Evolutionary conservation across 441 rosid species (phyloP).

Genomic region (Melastoma candidum): DNA sequence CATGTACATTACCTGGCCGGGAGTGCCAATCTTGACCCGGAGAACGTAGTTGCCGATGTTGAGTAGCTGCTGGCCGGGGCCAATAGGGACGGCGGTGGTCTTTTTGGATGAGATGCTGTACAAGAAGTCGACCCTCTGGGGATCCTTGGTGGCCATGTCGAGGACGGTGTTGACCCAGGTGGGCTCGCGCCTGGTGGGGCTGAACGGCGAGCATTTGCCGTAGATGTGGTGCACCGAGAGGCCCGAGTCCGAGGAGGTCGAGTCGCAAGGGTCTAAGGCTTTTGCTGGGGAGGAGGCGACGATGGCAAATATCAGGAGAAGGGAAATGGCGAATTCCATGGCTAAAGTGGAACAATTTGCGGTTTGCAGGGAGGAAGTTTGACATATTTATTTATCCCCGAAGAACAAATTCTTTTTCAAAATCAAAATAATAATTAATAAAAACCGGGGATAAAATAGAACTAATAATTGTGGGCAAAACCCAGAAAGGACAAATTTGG

Average conservation of each 20-base stretch:
- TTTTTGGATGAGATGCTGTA: slow-evolving; percentile 29
- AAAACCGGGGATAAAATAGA: too few relatives aligned
- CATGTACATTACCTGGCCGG: slow-evolving; percentile 74
- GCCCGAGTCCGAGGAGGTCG: slow-evolving; percentile 22
- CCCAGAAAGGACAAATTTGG: too few relatives aligned
- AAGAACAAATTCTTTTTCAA: too few relatives aligned
- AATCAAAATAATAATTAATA: too few relatives aligned
- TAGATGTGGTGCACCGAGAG: slow-evolving; percentile 46
- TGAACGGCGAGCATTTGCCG: slow-evolving; percentile 57
- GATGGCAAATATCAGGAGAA: slow-evolving; percentile 27
- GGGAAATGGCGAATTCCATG: slow-evolving; percentile 28
- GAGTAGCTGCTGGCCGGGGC: slow-evolving; percentile 39
- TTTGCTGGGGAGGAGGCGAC: slow-evolving; percentile 23
- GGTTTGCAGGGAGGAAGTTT: too few relatives aligned
- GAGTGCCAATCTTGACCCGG: slow-evolving; percentile 63
- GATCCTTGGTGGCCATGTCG: slow-evolving; percentile 50
- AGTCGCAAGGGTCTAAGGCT: slow-evolving; percentile 26
- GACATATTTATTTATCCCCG: too few relatives aligned
- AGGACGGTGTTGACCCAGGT: slow-evolving; percentile 30
- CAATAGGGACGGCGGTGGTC: slow-evolving; percentile 39
- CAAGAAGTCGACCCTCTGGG: slow-evolving; percentile 33
- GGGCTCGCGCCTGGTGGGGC: slow-evolving; percentile 34
- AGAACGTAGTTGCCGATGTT: slow-evolving; percentile 60
- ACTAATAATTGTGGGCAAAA: too few relatives aligned
- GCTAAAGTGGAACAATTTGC: not conserved